Percentiles rank a stretch among this genome's conserved stretches.
Evolutionary conservation across 345 rosid species (phyloP).

Genomic region (Durio zibethinus): DNA sequence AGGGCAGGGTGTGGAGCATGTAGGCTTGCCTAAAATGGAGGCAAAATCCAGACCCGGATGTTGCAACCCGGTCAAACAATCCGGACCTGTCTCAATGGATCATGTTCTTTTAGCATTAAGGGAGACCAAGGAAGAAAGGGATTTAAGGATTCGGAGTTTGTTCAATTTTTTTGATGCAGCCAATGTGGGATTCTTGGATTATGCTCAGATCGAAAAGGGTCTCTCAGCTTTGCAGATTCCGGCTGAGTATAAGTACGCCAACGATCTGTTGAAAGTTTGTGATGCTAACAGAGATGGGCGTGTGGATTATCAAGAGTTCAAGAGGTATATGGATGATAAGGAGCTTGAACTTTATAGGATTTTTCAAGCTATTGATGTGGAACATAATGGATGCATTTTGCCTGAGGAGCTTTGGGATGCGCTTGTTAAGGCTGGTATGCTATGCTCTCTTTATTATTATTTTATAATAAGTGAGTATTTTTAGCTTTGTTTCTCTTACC

Average conservation of each 20-base stretch:
- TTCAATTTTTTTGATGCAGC: constrained; percentile 69
- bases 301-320: constrained; percentile 79
- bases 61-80: constrained; percentile 41
- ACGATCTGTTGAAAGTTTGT: constrained; percentile 69
- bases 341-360: constrained; percentile 70
- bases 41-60: constrained; percentile 32
- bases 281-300: constrained; percentile 86
- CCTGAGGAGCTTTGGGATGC: constrained; percentile 83
- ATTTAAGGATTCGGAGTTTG: constrained; percentile 54
- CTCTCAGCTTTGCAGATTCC: constrained; percentile 74
- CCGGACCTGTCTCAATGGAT: constrained; percentile 64
- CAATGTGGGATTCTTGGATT: constrained; percentile 63
- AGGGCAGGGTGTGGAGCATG: constrained; percentile 49
- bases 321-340: constrained; percentile 83
- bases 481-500: neutral
- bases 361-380: constrained; percentile 70
- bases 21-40: constrained; percentile 45
- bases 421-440: constrained; percentile 78
- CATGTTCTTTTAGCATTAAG: constrained; percentile 70
- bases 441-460: constrained; percentile 18
- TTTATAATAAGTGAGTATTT: neutral
- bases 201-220: constrained; percentile 79
- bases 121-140: constrained; percentile 87
- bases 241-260: constrained; percentile 71
- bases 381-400: constrained; percentile 79